phyloP scores from a whole-genome alignment of 192 early-diverging fungal species.

The Dissophora globulifera region DNA sequence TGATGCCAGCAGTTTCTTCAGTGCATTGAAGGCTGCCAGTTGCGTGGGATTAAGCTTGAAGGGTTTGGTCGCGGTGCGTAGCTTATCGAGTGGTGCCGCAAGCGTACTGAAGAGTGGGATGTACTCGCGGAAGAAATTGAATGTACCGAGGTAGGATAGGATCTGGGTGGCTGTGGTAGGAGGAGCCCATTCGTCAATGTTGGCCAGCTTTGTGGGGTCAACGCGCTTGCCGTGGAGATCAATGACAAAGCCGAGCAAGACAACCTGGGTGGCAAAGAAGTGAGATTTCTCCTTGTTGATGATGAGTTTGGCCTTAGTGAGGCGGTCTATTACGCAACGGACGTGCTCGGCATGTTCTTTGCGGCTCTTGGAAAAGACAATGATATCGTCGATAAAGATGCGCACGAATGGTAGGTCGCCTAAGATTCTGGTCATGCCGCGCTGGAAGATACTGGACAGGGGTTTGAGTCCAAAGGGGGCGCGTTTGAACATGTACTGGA shows the following conservation, averaged over 20 bases:
- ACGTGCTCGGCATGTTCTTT: constrained; percentile 9
- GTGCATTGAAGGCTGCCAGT: constrained; percentile 1
- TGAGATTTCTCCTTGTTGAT: constrained; percentile 35
- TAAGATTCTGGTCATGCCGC: constrained; percentile 1
- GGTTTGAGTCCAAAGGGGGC: constrained; percentile 10
- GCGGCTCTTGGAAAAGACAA: neutral
- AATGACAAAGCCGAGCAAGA: constrained; percentile 29
- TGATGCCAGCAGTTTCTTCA: neutral
- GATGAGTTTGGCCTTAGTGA: constrained; percentile 1
- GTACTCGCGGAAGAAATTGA: constrained; percentile 33
- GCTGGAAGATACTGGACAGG: neutral
- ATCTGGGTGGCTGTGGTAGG: constrained; percentile 24
- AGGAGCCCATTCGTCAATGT: constrained; percentile 23
- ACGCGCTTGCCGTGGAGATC: constrained; percentile 13
- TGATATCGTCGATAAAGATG: constrained; percentile 8
- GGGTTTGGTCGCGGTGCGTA: constrained; percentile 10
- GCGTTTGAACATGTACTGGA: constrained; percentile 10
- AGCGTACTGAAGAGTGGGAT: constrained; percentile 20
- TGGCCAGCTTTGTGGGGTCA: constrained; percentile 35
- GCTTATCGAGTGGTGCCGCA: constrained; percentile 22
- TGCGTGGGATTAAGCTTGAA: constrained; percentile 1
- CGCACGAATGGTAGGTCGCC: neutral
- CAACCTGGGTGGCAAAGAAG: constrained; percentile 20
- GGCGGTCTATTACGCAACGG: neutral
- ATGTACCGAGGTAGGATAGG: constrained; percentile 20